Evolutionary conservation across 176 grass and related monocot genomes (phyloP), one percentile per base, ranked within the genome.

Genomic region (Poa pratensis): DNA sequence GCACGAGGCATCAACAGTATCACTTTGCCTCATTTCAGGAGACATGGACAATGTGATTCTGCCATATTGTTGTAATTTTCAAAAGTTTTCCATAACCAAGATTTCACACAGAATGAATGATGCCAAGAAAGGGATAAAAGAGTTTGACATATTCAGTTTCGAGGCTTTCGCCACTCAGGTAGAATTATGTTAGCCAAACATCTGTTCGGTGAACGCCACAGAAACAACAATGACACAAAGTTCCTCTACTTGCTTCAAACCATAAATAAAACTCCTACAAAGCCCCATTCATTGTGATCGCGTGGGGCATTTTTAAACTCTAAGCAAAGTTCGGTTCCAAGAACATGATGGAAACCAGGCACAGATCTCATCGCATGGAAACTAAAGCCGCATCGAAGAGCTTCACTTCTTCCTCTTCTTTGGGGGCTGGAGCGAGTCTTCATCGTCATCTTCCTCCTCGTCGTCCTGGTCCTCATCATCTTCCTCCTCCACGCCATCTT

Each of bases 331-430:
- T 80, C 58, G 8, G 75, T 79, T 87, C 76, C 23, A 19, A 90
- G 28, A 66, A 84, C 62, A 87, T 24, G 51, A 63, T 2, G 81
- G 35, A 80, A 84, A 54, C 52, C 22, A 70, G 69, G 61, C 76
- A 69, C 76, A 59, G 55, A 67, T 79, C 76, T 84, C 84, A 69
- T 60, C 17, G 6, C 80, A 80, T 79, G 84, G 58, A 87, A 87
- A 85, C 75, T 86, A 90, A 77, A 59, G 77, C 76, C 34, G 63
- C 57, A 32, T 28, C 5, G 45, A 80, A 86, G 69, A 61, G 42
- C 50, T 92, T 92, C 86, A 95, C 83, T 95, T 95, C 90, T 95
- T 94, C 80, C 88, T 92, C 80, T 92, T 95, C 86, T 95, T 95
- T 9, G 88, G 93, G 50, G 90, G 93, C 88, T 92, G 93, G 50